phyloP scores from a whole-genome alignment of 768 basidiomycete species.

The Kwoniella europaea region DNA sequence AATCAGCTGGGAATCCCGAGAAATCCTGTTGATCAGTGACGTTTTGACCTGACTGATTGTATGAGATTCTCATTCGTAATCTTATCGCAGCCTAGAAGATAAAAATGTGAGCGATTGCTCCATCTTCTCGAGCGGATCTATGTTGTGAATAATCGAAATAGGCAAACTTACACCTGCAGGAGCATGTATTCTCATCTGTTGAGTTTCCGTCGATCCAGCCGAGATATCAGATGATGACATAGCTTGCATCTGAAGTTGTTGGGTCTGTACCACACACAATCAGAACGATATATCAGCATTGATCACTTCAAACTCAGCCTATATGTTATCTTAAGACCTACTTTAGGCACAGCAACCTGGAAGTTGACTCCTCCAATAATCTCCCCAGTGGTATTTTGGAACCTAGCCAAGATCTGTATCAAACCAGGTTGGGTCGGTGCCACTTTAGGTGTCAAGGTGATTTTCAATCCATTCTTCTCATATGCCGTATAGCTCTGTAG shows the following conservation, averaged over 20 bases:
- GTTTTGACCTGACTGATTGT: constrained; percentile 67
- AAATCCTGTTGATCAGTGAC: constrained; percentile 95
- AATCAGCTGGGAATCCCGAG: constrained; percentile 73
- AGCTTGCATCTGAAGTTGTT: constrained; percentile 96
- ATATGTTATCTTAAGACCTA: constrained; percentile 52
- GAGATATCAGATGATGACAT: constrained; percentile 85
- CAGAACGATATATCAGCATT: no score
- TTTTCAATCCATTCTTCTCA: constrained; percentile 85
- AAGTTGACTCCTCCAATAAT: constrained; percentile 74
- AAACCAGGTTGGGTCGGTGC: constrained; percentile 80
- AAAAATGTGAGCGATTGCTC: no score
- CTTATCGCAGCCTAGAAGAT: constrained; percentile 72
- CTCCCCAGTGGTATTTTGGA: constrained; percentile 69
- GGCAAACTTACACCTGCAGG: constrained; percentile 74
- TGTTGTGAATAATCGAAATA: not conserved
- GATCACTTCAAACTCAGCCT: no score
- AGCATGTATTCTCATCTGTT: constrained; percentile 90
- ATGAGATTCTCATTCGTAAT: constrained; percentile 83
- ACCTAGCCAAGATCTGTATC: constrained; percentile 86
- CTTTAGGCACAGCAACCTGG: constrained; percentile 97
- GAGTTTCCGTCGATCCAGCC: constrained; percentile 83
- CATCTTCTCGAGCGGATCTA: not conserved
- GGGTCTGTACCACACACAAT: constrained; percentile 66
- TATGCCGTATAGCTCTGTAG: constrained; percentile 82
- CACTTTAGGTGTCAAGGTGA: constrained; percentile 87